A percentile compares a stretch with the other conserved stretches of the same genome.
Conservation (phyloP, 1,284 basidiomycete genomes). For the Athelia sp. region DNA sequence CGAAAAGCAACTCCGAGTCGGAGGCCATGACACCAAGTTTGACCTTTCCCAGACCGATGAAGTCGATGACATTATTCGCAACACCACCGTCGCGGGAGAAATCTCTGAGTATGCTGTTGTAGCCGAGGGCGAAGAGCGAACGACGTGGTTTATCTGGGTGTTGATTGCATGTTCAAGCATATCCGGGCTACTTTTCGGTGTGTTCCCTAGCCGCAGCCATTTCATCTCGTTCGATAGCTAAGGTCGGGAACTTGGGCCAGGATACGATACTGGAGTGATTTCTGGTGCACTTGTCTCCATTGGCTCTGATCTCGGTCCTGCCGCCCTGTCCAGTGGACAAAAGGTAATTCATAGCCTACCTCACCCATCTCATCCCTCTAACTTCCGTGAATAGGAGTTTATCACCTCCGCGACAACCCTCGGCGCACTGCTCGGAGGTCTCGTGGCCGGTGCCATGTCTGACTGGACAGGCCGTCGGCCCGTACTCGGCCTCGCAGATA, state of each 20-base stretch:
- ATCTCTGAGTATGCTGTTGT: slow-evolving; percentile 58
- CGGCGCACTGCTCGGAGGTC: slow-evolving; percentile 71
- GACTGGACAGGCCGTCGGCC: slow-evolving; percentile 69
- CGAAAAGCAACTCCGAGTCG: too few relatives aligned
- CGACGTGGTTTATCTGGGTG: slow-evolving; percentile 68
- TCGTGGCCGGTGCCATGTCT: slow-evolving; percentile 65
- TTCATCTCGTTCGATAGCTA: slow-evolving; percentile 1
- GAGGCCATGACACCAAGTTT: too few relatives aligned
- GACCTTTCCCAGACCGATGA: too few relatives aligned
- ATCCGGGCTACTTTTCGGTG: slow-evolving; percentile 76
- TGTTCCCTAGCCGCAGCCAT: slow-evolving; percentile 20
- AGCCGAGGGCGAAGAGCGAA: slow-evolving; percentile 66
- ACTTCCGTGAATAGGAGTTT: slow-evolving; percentile 57
- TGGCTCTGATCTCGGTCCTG: slow-evolving; percentile 60
- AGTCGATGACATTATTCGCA: slow-evolving; percentile 19
- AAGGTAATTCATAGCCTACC: slow-evolving; percentile 41
- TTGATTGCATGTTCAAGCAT: slow-evolving; percentile 64
- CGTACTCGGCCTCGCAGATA: slow-evolving; percentile 67
- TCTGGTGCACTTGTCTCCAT: slow-evolving; percentile 76
- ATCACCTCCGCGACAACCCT: slow-evolving; percentile 81
- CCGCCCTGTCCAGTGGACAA: slow-evolving; percentile 53
- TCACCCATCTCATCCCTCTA: slow-evolving; percentile 3
- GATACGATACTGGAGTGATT: slow-evolving; percentile 79
- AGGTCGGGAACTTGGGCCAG: slow-evolving; percentile 28
- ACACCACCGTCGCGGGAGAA: slow-evolving; percentile 37